Evolutionary conservation across 345 rosid genomes (phyloP), one percentile per base, ranked within the genome.

Genomic region (Dimocarpus longan): DNA sequence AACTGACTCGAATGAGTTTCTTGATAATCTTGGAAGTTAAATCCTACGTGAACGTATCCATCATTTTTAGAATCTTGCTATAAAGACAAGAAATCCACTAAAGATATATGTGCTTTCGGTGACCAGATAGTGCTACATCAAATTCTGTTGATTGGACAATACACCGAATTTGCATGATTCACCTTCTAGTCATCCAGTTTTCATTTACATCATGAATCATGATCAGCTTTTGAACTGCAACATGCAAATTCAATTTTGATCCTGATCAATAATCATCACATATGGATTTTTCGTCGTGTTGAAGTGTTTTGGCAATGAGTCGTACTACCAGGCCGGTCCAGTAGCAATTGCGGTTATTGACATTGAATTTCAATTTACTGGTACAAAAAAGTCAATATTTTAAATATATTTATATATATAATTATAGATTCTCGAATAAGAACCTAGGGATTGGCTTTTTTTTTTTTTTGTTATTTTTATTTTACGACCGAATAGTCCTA

Each of bases 111-210:
- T n/a, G 12, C 65, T 56, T 56, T 32, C 44, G 75, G 42, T 54
- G 28, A 71, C 54, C 64, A 71, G 4, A 71, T 42, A 40, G 24
- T 59, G 63, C 10, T 59, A n/a, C 22, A 28, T 9, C 32, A n/a
- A 54, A 63, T 46, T 32, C 18, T n/a, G 40, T 15, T 57, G 50
- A 19, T 73, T 46, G 43, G 28, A 26, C 13, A 63, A 39, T 21
- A 57, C 82, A 74, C 73, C 66, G 70, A 78, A 39, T 72, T 74
- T 68, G 77, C 79, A 83, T 88, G 91, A 82, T 74, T 78, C 82
- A 83, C 83, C 90, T 82, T 84, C 86, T 77, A 68, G 64, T 69
- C 88, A 82, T 82, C 78, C 84, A 73, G 44, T 68, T 81, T 48
- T 59, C 77, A 64, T 83, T 76, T 60, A 6, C 60, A 19, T 66